A percentile compares a stretch with the other conserved stretches of the same genome.
phyloP scores from a whole-genome alignment of 2,329 filamentous ascomycete genomes.

The Alternaria dauci region DNA sequence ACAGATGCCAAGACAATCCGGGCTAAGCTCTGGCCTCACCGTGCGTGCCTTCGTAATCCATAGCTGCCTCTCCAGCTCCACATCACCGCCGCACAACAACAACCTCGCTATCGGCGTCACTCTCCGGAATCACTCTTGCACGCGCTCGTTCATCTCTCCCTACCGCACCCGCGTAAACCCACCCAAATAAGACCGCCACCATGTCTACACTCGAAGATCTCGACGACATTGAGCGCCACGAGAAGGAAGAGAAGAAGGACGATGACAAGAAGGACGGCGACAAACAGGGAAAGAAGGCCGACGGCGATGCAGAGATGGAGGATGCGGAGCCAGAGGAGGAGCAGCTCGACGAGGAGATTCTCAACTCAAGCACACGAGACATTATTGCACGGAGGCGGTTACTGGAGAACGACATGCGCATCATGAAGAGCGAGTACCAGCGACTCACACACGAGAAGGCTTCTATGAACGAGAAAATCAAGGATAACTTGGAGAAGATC shows the following conservation, averaged over 20 bases:
- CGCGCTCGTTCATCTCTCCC: background rate
- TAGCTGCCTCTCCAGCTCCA: conserved; percentile 45
- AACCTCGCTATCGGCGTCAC: conserved; percentile 14
- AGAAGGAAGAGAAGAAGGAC: conserved; percentile 74
- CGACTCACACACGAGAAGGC: conserved; percentile 94
- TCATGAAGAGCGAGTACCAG: conserved; percentile 98
- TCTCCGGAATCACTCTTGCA: conserved; percentile 8
- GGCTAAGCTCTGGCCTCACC: conserved; percentile 15
- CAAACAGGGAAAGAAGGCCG: conserved; percentile 64
- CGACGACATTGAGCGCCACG: conserved; percentile 83
- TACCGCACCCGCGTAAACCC: conserved; percentile 1
- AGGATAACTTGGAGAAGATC: conserved; percentile 98
- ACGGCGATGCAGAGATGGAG: conserved; percentile 89
- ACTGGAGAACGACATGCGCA: conserved; percentile 95
- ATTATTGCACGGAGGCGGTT: conserved; percentile 89
- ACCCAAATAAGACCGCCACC: conserved; percentile 41
- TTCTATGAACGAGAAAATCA: conserved; percentile 98
- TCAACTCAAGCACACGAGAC: conserved; percentile 91
- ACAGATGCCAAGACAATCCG: conserved; percentile 15
- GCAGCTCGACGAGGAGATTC: conserved; percentile 90
- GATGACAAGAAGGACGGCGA: conserved; percentile 62
- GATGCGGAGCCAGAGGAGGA: conserved; percentile 75
- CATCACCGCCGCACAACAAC: conserved; percentile 27
- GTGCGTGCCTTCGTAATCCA: conserved; percentile 45
- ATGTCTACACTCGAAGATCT: conserved; percentile 95